phyloP scores from a whole-genome alignment of 345 rosid species.

The Excoecaria agallocha region DNA sequence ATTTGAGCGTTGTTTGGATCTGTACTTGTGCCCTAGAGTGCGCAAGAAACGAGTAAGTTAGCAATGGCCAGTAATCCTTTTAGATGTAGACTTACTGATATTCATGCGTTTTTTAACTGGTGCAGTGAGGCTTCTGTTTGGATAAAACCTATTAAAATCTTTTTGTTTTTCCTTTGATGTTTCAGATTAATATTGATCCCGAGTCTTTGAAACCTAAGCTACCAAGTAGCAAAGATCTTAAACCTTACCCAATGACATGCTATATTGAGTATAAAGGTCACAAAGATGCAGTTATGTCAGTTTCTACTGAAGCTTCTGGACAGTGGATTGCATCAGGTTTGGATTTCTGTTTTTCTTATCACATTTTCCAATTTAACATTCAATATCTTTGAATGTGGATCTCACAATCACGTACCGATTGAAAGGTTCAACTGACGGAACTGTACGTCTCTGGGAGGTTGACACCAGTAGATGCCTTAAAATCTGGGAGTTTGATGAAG shows the following conservation, averaged over 20 bases:
- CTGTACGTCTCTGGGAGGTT: slow-evolving; percentile 76
- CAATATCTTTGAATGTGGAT: neutral
- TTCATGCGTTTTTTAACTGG: neutral
- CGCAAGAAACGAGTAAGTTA: slow-evolving; percentile 84
- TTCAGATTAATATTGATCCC: slow-evolving; percentile 87
- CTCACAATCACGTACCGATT: slow-evolving; percentile 19
- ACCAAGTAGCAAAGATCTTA: slow-evolving; percentile 85
- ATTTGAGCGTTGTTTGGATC: slow-evolving; percentile 93
- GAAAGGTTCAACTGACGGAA: slow-evolving; percentile 72
- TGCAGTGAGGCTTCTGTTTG: slow-evolving; percentile 3
- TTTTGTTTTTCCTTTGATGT: slow-evolving; percentile 15
- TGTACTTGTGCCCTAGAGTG: slow-evolving; percentile 89
- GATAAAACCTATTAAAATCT: slow-evolving; percentile 4
- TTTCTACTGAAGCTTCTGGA: slow-evolving; percentile 74
- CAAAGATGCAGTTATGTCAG: slow-evolving; percentile 66
- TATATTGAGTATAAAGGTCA: slow-evolving; percentile 95
- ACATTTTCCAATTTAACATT: neutral
- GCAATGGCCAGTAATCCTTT: neutral
- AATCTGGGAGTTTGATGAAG: slow-evolving; percentile 71
- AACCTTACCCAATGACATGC: slow-evolving; percentile 72
- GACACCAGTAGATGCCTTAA: slow-evolving; percentile 63
- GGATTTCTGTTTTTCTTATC: slow-evolving; percentile 12
- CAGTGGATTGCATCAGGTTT: slow-evolving; percentile 93
- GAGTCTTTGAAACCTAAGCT: slow-evolving; percentile 90
- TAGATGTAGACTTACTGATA: neutral